These are phyloP conservation scores for Yarrowia phangngaensis DNA, from an alignment of 805 yeast genomes.

Conservation along the genomic window DNA sequence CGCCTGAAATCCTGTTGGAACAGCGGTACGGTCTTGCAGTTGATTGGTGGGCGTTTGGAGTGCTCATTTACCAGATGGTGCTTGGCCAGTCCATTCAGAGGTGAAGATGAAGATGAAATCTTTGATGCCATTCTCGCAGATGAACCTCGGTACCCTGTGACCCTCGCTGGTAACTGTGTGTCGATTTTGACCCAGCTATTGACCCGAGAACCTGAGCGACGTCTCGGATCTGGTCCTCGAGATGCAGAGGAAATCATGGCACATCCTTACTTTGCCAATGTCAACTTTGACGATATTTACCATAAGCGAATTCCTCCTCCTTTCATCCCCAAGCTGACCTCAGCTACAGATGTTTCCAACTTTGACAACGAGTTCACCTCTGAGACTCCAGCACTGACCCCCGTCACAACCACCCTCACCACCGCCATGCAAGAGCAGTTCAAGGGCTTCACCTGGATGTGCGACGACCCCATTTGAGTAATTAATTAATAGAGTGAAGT, in stretches of 20 bases:
- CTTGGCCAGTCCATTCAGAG: constrained; percentile 96
- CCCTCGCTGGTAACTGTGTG: constrained; percentile 95
- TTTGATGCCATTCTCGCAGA: constrained; percentile 94
- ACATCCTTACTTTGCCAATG: constrained; percentile 88
- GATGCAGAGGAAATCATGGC: constrained; percentile 95
- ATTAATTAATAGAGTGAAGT: constrained; percentile 11
- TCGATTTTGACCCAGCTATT: constrained; percentile 85
- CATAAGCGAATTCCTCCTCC: constrained; percentile 76
- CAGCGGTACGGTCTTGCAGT: constrained; percentile 91
- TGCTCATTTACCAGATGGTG: constrained; percentile 90
- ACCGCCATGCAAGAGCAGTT: constrained; percentile 92
- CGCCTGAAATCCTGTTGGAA: constrained; percentile 93
- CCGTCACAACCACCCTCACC: constrained; percentile 82
- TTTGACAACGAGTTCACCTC: constrained; percentile 94
- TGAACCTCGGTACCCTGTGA: constrained; percentile 94
- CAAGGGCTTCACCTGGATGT: constrained; percentile 84
- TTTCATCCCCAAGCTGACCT: constrained; percentile 77
- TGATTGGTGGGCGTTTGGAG: constrained; percentile 99
- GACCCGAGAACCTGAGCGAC: constrained; percentile 78
- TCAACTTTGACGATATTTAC: constrained; percentile 82
- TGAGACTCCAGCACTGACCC: constrained; percentile 91
- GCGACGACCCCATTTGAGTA: constrained; percentile 34
- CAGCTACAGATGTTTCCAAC: constrained; percentile 86
- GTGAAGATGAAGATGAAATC: constrained; percentile 95
- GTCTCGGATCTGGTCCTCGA: constrained; percentile 81